Base-by-base conservation (phyloP, 2,329 filamentous ascomycete species). In the Pseudopithomyces chartarum region DNA sequence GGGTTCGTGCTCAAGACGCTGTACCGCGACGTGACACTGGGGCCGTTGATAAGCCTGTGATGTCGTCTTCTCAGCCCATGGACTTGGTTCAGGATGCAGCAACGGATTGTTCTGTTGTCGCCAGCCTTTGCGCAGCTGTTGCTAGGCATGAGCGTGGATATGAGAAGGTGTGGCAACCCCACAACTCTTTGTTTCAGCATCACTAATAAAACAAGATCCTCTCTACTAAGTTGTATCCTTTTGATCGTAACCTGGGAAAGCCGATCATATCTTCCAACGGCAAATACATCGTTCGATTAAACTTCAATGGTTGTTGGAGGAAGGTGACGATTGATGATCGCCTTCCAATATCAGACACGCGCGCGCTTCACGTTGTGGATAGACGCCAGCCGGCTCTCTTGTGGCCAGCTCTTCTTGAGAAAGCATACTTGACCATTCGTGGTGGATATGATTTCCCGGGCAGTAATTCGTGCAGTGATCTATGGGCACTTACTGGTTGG, bases 391-490 rank as follows among this genome's bases (percentile, higher is more conserved):
- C 90, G 3, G 82, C 79, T n/a, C 81, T 96, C 13, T 78, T 98
- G 13, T 98, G 94, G 92, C 95, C 95, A 6, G 92, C 94, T 2
- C 81, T 99, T 4, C 80, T 98, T 15, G 95, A 99, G 73, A 99
- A 99, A 72, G 95, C 95, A 0, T 99, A 99, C 66, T 81, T 99
- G 1, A 99, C 98, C 79, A 87, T 98, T 11, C 86, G 94, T 54
- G 95, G 95, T 26, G 95, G 95, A 33, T 99, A 99, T 73, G 93
- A 99, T 70, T 99, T 99, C 63, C 94, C 95, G 0, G 95, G 95
- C 7, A 98, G 95, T 69, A 98, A 98, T 73, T 98, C 94, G 0
- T 93, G 92, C 11, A 98, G 94, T 2, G 95, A 99, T 75, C 79
- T 99, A 3, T 96, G 91, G 86, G 89, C 96, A 1, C 78, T 99